Conservation (phyloP, 768 basidiomycete genomes). For the Dentipellis fragilis region DNA sequence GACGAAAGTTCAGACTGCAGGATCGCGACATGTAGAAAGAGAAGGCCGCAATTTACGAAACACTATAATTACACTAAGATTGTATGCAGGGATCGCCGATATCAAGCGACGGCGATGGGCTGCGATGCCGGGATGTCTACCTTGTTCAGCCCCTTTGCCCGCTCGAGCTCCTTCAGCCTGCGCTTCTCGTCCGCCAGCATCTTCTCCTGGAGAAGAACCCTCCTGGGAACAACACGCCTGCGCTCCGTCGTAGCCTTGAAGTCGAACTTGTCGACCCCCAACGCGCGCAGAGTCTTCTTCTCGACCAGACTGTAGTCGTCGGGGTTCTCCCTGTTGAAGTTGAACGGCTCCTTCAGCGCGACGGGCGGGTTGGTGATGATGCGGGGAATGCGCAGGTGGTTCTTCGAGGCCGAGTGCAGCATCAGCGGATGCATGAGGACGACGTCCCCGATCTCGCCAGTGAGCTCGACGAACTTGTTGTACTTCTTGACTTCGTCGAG, state of each 20-base stretch:
- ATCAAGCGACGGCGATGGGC: neutral
- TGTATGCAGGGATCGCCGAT: neutral
- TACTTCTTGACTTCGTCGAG: constrained; percentile 32
- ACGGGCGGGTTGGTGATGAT: constrained; percentile 63
- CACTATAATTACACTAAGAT: too few relatives aligned
- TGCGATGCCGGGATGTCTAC: neutral
- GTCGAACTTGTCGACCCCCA: constrained; percentile 36
- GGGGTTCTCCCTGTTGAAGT: constrained; percentile 33
- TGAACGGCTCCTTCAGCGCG: constrained; percentile 42
- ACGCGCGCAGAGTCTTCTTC: constrained; percentile 43
- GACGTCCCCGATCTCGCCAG: constrained; percentile 54
- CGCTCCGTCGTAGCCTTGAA: constrained; percentile 40
- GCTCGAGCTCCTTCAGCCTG: constrained; percentile 21
- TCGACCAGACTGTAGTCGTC: constrained; percentile 49
- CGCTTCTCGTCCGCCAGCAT: constrained; percentile 39
- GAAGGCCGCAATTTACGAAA: too few relatives aligned
- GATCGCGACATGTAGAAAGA: too few relatives aligned
- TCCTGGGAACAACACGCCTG: constrained; percentile 34
- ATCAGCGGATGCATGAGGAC: constrained; percentile 55
- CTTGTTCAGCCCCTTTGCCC: neutral
- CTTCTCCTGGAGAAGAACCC: constrained; percentile 34
- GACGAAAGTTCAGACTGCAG: too few relatives aligned
- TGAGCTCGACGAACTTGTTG: constrained; percentile 41
- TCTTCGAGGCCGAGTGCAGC: constrained; percentile 55
- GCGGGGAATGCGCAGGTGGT: constrained; percentile 42